These are phyloP conservation scores for Zopfochytrium polystomum DNA, from an alignment of 371 early-diverging fungal species.

Conservation along the genomic window DNA sequence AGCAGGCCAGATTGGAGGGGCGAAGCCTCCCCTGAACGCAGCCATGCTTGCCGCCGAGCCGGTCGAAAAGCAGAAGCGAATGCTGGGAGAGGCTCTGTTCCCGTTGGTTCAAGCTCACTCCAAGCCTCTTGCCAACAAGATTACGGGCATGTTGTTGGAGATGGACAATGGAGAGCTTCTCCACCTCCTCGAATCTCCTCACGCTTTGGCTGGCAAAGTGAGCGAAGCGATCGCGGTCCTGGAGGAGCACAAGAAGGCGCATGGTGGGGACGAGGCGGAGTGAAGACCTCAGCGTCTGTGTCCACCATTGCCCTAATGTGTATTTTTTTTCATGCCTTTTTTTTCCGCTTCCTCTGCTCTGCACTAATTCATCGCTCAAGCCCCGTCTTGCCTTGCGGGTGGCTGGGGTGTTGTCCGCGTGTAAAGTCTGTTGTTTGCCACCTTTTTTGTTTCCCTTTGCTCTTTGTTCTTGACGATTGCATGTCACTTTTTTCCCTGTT, in stretches of 20 bases:
- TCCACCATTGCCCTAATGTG: too few relatives aligned
- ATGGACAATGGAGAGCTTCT: slow-evolving; percentile 94
- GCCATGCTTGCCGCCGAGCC: slow-evolving; percentile 78
- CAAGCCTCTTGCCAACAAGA: slow-evolving; percentile 87
- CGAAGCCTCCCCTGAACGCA: slow-evolving; percentile 59
- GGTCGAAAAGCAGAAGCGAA: slow-evolving; percentile 87
- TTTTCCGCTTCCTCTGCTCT: too few relatives aligned
- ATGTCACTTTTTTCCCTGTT: too few relatives aligned
- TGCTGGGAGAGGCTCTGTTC: slow-evolving; percentile 93
- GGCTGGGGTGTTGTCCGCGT: too few relatives aligned
- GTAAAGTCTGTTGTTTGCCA: too few relatives aligned
- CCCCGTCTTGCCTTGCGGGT: too few relatives aligned
- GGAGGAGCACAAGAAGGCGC: slow-evolving; percentile 58
- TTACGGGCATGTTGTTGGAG: slow-evolving; percentile 98
- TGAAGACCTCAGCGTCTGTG: too few relatives aligned
- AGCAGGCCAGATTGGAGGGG: slow-evolving; percentile 42
- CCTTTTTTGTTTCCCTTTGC: too few relatives aligned
- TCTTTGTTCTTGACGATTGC: too few relatives aligned
- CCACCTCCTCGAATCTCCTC: slow-evolving; percentile 72
- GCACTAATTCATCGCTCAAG: too few relatives aligned
- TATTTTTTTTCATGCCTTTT: too few relatives aligned
- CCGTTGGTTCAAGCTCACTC: slow-evolving; percentile 69
- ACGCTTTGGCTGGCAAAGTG: slow-evolving; percentile 58
- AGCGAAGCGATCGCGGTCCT: slow-evolving; percentile 86
- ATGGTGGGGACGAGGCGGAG: too few relatives aligned